Base-by-base conservation (phyloP, 1,284 basidiomycete genomes). In the Marasmius sp. region DNA sequence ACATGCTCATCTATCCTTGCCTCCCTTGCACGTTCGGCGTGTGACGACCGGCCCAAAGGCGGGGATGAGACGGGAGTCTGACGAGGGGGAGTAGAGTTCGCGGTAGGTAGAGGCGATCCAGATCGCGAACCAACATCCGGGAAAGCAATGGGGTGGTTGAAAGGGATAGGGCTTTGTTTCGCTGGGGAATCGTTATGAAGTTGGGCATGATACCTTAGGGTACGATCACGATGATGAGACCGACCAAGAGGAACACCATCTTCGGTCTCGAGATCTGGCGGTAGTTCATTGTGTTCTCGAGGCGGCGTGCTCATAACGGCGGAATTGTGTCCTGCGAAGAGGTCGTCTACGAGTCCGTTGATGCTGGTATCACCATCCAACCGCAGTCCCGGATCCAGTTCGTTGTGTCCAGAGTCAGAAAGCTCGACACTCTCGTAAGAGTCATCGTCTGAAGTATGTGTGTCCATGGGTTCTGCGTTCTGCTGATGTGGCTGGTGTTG, bases 211-310 rank as follows among this genome's bases (percentile, higher is more conserved):
- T 75, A 74, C 61, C 77, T 75, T n/a, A 74, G 69, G 65, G 78
- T 75, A 27, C 81, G 79, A 45, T 86, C 81, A 6, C 79, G 76
- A 67, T 90, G 89, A 72, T 90, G 90, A n/a, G 82, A 83, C 14
- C 87, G 81, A 11, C 88, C 90, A 60, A 87, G 85, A 0, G 88
- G 88, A 47, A 91, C 76, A 2, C 88, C 88, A 58, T 82, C 82
- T 65, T 88, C 87, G 10, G 80, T 81, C 62, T 91, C 86, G 38
- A 84, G 72, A 53, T 83, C 81, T 11, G 76, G 73, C 7, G 84
- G 80, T 16, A 82, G 72, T 60, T 79, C 75, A n/a, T 69, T 65
- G 43, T 60, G 58, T 52, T 56, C 70, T 61, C 62, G 49, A 33
- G 61, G 54, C 49, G 69, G 45, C 33, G 63, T 57, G 63, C 66